Base-by-base conservation (phyloP, 2,329 filamentous ascomycete species). In the Huntiella moniliformis region DNA sequence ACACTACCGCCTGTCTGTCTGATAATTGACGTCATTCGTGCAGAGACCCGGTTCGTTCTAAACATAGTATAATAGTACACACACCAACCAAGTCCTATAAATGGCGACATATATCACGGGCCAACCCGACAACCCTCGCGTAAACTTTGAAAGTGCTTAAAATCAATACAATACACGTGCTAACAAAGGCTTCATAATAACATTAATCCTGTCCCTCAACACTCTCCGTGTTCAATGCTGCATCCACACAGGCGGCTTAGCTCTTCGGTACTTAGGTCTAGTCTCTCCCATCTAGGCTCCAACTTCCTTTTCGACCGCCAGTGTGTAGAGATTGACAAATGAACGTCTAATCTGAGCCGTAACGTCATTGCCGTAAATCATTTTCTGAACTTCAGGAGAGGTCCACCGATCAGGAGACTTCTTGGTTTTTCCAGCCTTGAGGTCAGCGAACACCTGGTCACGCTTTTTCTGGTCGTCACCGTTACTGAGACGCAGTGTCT, bases 371-470 rank as follows among this genome's bases (percentile, higher is more conserved):
- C 70, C 68, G 58, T 80, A 80, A 50, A 80, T 72, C 66, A 71
- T 70, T 58, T 70, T 67, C 59, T 81, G 77, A 37, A 80, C 73
- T 54, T 80, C 76, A 7, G 75, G 74, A 57, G 77, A 78, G 3
- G 74, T 74, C 77, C 77, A 81, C 62, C 79, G 80, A 60, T 81
- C 77, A 2, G 74, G 74, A 50, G 70, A 70, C 47, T 61, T 67
- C 51, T 60, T 65, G 56, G 53, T 62, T 52, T 60, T 66, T 55
- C 66, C 68, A 56, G 54, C 63, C 53, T 63, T 66, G 50, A 71
- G 63, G 45, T 68, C 62, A 37, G 66, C 67, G 56, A 77, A 73
- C 60, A 66, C 63, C 46, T 61, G 64, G 53, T 77, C 73, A 33
- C 73, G 64, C 61, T 75, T 70, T 56, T 74, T 68, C 54, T 70